phyloP scores from a whole-genome alignment of 345 rosid genomes.

The Kandelia obovata region DNA sequence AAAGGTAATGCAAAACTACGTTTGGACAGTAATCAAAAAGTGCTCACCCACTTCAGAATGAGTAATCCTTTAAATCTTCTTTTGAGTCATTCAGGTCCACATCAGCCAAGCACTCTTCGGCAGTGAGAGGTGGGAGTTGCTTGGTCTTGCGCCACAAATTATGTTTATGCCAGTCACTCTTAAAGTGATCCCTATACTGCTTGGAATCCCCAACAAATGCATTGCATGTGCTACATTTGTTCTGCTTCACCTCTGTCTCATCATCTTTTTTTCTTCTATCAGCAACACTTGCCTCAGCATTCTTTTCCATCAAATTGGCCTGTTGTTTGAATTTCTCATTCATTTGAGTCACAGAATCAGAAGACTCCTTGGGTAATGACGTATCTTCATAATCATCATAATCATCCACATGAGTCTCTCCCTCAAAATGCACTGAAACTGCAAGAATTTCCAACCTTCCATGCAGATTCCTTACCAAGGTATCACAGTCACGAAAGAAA shows the following conservation, averaged over 20 bases:
- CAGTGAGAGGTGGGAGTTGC: slow-evolving; percentile 72
- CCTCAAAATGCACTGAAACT: slow-evolving; percentile 82
- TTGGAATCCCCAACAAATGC: slow-evolving; percentile 70
- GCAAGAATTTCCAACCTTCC: slow-evolving; percentile 91
- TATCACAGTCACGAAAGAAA: slow-evolving; percentile 73
- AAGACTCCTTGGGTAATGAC: slow-evolving; percentile 34
- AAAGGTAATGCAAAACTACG: background rate
- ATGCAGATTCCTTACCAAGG: slow-evolving; percentile 66
- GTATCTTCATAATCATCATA: slow-evolving; percentile 67
- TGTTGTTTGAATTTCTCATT: slow-evolving; percentile 51
- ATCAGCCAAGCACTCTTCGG: slow-evolving; percentile 76
- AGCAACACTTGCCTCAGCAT: slow-evolving; percentile 34
- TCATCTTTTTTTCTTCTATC: slow-evolving; percentile 15
- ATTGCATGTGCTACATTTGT: slow-evolving; percentile 82
- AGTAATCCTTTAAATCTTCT: slow-evolving; percentile 83
- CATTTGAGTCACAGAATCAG: slow-evolving; percentile 37
- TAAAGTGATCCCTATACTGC: slow-evolving; percentile 82
- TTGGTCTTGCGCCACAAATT: slow-evolving; percentile 84
- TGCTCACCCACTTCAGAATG: slow-evolving; percentile 46
- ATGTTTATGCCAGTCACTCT: slow-evolving; percentile 97
- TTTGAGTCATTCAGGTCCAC: slow-evolving; percentile 59
- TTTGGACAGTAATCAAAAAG: background rate
- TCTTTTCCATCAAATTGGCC: slow-evolving; percentile 39
- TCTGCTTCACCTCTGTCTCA: slow-evolving; percentile 56
- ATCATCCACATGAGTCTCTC: slow-evolving; percentile 74